Evolutionary conservation across 2,329 filamentous ascomycete genomes (phyloP).

Genomic region (Colletotrichum gloeosporioides): DNA sequence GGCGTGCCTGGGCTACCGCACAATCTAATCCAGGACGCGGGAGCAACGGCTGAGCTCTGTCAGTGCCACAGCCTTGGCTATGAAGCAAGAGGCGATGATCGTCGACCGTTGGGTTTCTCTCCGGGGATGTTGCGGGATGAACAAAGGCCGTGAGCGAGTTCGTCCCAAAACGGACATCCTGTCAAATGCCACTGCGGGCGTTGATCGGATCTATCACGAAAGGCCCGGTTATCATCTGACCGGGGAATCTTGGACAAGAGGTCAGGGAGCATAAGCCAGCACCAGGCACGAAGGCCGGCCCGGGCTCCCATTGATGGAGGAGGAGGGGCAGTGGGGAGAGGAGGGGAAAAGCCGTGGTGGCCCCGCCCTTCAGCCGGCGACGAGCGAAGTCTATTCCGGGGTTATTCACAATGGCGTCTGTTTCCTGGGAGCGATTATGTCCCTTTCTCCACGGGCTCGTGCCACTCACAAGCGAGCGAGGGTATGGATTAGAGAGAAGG

Average conservation of each 20-base stretch:
- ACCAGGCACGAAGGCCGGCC: background rate
- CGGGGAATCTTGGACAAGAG: background rate
- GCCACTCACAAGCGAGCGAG: background rate
- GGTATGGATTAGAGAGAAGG: background rate
- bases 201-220: background rate
- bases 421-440: background rate
- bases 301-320: background rate
- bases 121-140: background rate
- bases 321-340: background rate
- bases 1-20: background rate
- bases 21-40: background rate
- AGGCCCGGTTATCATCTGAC: background rate
- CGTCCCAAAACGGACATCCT: background rate
- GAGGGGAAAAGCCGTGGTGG: background rate
- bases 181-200: background rate
- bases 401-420: slow-evolving; percentile 1
- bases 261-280: slow-evolving; percentile 8
- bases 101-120: background rate
- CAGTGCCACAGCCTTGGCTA: background rate
- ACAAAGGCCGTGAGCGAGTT: background rate
- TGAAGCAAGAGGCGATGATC: background rate
- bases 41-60: background rate
- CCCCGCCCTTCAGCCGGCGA: background rate
- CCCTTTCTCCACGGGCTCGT: slow-evolving; percentile 1
- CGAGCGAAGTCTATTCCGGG: background rate